Base-by-base conservation (phyloP, 805 yeast genomes). In the Candida nanaspora region DNA sequence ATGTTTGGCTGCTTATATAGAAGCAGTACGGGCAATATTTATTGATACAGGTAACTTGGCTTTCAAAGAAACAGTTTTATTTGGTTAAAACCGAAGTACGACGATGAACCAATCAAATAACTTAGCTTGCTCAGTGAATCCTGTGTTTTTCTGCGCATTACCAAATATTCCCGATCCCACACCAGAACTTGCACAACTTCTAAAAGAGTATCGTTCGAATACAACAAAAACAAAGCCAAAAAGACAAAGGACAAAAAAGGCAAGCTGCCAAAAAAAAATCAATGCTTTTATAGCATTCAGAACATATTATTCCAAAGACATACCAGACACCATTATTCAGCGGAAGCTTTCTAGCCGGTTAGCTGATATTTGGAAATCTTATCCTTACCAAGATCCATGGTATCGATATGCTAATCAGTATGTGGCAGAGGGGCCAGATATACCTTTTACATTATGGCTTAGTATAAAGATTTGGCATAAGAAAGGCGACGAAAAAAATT, bases 401-500 rank as follows among this genome's bases (percentile, higher is more conserved):
- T 41, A 50, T 20, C 45, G 63, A 31, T 62, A 54, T 44, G 61
- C 65, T 3, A 46, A 45, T 14, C 61, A 59, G 31, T 64, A 61
- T 38, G 59, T 59, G 30, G 43, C 29, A 18, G 41, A 47, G 2
- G 23, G 34, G 8, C 25, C 44, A 11, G 18, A 19, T 2, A 26
- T 30, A 7, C 26, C 51, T 1, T 48, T 55, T 40, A 43, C 30
- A 8, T 33, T 20, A 2, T 54, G 57, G 60, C 46, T 52, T 18
- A 38, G 47, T 23, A 20, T 15, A 9, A 28, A 28, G 13, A 9
- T 28, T 6, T 11, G 13, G 13, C 6, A 14, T 10, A 15, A 28
- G 6, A 11, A 14, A 6, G 13, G n/a, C 10, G 30, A 28, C 15
- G 11, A 9, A 7, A 15, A 4, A 19, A 28, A 15, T 29, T 43